Percentiles rank a stretch among this genome's conserved stretches.
phyloP scores from a whole-genome alignment of 192 early-diverging fungal genomes.

The Coemansia sp. region DNA sequence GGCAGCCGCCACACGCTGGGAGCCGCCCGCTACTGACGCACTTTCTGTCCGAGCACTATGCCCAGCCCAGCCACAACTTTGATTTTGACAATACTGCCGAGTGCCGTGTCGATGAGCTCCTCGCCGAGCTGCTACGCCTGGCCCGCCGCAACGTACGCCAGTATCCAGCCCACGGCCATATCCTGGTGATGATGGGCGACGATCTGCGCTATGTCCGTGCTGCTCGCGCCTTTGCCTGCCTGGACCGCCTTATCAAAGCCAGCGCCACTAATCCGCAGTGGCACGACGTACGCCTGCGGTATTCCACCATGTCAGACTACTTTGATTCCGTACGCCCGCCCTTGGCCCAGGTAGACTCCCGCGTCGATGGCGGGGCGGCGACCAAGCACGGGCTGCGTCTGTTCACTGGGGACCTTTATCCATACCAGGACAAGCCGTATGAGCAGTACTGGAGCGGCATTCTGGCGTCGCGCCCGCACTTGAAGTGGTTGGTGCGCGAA shows the following conservation, averaged over 20 bases:
- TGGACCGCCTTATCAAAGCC: constrained; percentile 18
- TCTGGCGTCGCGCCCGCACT: constrained; percentile 22
- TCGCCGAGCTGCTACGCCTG: constrained; percentile 13
- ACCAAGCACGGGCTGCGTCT: background rate
- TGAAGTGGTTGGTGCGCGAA: constrained; percentile 35
- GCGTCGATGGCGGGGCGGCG: background rate
- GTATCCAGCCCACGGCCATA: constrained; percentile 40
- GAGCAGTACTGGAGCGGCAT: constrained; percentile 50
- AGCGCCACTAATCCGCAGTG: background rate
- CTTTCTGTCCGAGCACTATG: constrained; percentile 32
- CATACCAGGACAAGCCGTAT: constrained; percentile 45
- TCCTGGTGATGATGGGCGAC: constrained; percentile 47
- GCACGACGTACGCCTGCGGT: constrained; percentile 12
- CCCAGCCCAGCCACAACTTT: constrained; percentile 16
- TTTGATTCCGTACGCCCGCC: constrained; percentile 8
- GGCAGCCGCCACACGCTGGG: constrained; percentile 6
- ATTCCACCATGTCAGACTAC: constrained; percentile 36
- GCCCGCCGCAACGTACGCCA: constrained; percentile 18
- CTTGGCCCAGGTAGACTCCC: background rate
- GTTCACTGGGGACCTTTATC: constrained; percentile 31
- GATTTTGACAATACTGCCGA: constrained; percentile 25
- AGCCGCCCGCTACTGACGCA: constrained; percentile 16
- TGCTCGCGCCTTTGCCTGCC: constrained; percentile 20
- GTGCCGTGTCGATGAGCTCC: constrained; percentile 18
- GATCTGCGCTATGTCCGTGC: constrained; percentile 31